Percentiles rank a stretch among this genome's conserved stretches.
Conservation (phyloP, 495 filamentous ascomycete genomes). For the Margaritispora aquatica region DNA sequence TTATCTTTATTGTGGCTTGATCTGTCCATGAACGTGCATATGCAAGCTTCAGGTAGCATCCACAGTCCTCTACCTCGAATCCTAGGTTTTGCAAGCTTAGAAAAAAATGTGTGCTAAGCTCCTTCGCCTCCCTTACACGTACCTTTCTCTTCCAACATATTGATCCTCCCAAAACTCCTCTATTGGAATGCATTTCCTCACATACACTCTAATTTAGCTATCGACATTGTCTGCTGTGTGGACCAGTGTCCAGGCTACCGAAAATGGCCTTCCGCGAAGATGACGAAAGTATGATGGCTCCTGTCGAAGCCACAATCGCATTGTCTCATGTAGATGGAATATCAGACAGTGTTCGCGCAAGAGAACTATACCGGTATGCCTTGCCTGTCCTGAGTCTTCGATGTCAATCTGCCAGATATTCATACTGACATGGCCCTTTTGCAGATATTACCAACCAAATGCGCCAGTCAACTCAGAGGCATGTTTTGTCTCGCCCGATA, state of each 20-base stretch:
- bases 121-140: neutral
- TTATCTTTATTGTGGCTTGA: too few relatives aligned
- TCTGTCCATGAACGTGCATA: too few relatives aligned
- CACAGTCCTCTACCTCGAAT: too few relatives aligned
- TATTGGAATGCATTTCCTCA: neutral
- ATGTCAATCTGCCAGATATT: neutral
- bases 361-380: slow-evolving; percentile 24
- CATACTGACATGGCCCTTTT: neutral
- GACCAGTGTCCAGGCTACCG: too few relatives aligned
- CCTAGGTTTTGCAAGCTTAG: too few relatives aligned
- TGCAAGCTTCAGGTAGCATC: too few relatives aligned
- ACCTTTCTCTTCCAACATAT: too few relatives aligned
- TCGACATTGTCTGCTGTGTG: too few relatives aligned
- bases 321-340: slow-evolving; percentile 18
- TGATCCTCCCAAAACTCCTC: neutral
- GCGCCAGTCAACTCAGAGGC: slow-evolving; percentile 11
- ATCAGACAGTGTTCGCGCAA: slow-evolving; percentile 17
- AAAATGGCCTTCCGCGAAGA: neutral
- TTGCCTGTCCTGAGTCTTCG: neutral
- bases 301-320: slow-evolving; percentile 9
- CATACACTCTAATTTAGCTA: neutral
- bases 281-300: slow-evolving; percentile 11
- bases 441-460: slow-evolving; percentile 24
- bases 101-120: too few relatives aligned
- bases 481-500: slow-evolving; percentile 2